Conservation (phyloP, 768 basidiomycete genomes). For the Tulasnella sp. region DNA sequence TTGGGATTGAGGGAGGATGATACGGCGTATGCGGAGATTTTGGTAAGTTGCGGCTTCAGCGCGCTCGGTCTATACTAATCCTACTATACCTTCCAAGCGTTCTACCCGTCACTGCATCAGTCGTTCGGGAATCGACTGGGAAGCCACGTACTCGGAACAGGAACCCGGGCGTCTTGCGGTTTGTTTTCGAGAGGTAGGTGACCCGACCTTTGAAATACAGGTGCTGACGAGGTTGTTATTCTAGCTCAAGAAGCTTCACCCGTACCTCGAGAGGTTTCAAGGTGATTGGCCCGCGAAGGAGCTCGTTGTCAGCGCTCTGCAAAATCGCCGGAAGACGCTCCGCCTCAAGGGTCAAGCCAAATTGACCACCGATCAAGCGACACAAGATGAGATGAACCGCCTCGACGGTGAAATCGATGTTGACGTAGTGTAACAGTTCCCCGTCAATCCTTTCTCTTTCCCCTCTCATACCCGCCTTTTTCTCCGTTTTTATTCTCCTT, state of each 20-base stretch:
- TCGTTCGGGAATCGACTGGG: not conserved
- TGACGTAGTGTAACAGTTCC: not conserved
- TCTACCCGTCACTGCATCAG: not conserved
- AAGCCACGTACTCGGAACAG: not conserved
- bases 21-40: not conserved
- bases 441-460: too few species aligned
- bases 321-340: not conserved
- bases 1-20: not conserved
- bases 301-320: not conserved
- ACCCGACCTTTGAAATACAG: too few species aligned
- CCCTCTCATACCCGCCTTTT: too few species aligned
- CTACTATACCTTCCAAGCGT: not conserved
- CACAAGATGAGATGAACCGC: not conserved
- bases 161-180: not conserved
- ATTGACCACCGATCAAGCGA: not conserved
- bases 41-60: not conserved
- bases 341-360: not conserved
- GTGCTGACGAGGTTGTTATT: too few species aligned
- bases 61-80: not conserved
- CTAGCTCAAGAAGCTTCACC: not conserved
- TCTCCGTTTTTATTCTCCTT: too few species aligned
- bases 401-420: not conserved
- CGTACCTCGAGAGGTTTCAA: not conserved
- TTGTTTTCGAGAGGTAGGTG: not conserved
- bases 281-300: not conserved